Percentiles rank a stretch among this genome's conserved stretches.
Conservation (phyloP, 306 rosid species). For the Inga oerstediana region DNA sequence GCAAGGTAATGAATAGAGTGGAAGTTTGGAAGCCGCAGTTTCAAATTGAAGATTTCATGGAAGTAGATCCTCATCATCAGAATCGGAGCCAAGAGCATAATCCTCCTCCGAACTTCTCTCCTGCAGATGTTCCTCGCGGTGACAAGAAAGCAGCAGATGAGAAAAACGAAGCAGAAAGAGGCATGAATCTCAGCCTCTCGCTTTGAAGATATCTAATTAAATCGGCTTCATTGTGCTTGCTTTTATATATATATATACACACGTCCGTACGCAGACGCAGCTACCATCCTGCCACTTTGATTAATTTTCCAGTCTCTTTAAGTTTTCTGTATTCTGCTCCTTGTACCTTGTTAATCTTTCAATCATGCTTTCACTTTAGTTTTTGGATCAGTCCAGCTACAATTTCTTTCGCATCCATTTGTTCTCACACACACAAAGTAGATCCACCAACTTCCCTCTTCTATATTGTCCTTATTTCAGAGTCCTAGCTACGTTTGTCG, state of each 20-base stretch:
- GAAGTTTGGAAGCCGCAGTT: conserved; percentile 60
- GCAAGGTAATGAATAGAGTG: neutral
- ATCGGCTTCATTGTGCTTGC: neutral
- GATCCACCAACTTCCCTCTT: neutral
- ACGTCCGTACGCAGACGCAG: neutral
- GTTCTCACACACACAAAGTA: neutral
- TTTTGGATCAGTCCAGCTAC: neutral
- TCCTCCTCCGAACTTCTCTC: neutral
- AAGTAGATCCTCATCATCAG: conserved; percentile 19
- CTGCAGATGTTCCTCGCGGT: conserved; percentile 2
- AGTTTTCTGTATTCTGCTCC: neutral
- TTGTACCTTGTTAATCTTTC: neutral
- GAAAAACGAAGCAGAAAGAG: conserved; percentile 16
- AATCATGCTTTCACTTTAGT: neutral
- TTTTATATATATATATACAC: neutral
- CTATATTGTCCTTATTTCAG: neutral
- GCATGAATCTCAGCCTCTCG: conserved; percentile 47
- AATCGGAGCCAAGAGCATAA: neutral
- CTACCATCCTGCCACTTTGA: neutral
- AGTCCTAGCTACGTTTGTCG: neutral
- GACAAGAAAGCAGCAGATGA: neutral
- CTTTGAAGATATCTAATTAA: conserved; percentile 31
- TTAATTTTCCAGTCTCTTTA: neutral
- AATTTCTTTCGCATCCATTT: neutral
- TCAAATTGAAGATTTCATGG: conserved; percentile 52